These are phyloP conservation scores for Chiua virens DNA, from an alignment of 768 basidiomycete genomes.

Conservation along the genomic window DNA sequence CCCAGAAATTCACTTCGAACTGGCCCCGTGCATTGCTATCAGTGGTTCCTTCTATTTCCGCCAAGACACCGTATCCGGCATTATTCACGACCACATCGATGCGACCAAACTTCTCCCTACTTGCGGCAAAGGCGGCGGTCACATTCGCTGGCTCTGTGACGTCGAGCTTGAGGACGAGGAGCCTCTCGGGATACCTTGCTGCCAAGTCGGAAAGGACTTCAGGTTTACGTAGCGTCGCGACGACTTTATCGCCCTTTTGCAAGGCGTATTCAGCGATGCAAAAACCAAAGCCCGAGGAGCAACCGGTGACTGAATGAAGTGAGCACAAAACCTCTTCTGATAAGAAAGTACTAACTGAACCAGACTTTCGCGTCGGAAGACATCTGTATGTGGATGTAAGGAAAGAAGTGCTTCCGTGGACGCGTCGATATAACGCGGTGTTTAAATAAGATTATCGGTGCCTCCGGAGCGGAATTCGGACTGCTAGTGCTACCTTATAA, in stretches of 20 bases:
- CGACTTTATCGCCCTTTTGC: slow-evolving; percentile 36
- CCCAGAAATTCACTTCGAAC: slow-evolving; percentile 49
- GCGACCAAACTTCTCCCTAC: slow-evolving; percentile 29
- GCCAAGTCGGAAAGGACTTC: slow-evolving; percentile 28
- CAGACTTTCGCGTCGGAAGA: slow-evolving; percentile 16
- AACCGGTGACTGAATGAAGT: slow-evolving; percentile 38
- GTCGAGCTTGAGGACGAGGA: slow-evolving; percentile 37
- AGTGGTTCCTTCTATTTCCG: slow-evolving; percentile 37
- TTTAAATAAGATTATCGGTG: too few species aligned
- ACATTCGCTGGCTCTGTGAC: slow-evolving; percentile 36
- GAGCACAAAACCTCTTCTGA: neutral
- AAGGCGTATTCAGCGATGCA: slow-evolving; percentile 32
- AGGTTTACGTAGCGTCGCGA: slow-evolving; percentile 46
- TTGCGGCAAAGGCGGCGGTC: slow-evolving; percentile 31
- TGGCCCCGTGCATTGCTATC: slow-evolving; percentile 34
- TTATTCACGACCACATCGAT: slow-evolving; percentile 15
- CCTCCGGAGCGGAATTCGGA: too few species aligned
- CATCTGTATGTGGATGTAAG: neutral
- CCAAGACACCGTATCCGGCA: slow-evolving; percentile 15
- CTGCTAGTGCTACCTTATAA: too few species aligned
- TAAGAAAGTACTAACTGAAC: slow-evolving; percentile 14
- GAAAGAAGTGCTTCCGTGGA: too few species aligned
- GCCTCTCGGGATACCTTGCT: slow-evolving; percentile 23
- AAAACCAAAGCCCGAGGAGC: slow-evolving; percentile 42
- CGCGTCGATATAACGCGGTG: too few species aligned